A percentile compares a stretch with the other conserved stretches of the same genome.
Conservation (phyloP, 352 stramenopile species). For the Phytopythium helicoides region DNA sequence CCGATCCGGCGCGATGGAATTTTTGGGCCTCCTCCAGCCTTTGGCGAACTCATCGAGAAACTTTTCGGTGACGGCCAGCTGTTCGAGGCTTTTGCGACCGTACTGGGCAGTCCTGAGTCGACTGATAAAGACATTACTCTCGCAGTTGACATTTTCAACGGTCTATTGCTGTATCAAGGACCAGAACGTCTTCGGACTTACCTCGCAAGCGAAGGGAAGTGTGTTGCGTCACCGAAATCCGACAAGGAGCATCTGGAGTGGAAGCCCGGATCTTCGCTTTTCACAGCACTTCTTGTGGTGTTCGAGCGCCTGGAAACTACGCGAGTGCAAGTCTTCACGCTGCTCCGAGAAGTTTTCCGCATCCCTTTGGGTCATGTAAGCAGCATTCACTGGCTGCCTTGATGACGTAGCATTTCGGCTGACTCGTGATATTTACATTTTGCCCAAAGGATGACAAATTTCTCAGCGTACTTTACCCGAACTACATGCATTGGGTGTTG, state of each 20-base stretch:
- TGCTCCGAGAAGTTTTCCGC: slow-evolving; percentile 74
- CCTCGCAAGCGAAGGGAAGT: slow-evolving; percentile 69
- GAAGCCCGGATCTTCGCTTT: slow-evolving; percentile 64
- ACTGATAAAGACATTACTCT: slow-evolving; percentile 43
- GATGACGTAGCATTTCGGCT: too few species aligned
- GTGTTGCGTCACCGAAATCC: slow-evolving; percentile 47
- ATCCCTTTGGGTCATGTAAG: slow-evolving; percentile 64
- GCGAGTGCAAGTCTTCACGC: slow-evolving; percentile 61
- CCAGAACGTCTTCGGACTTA: slow-evolving; percentile 64
- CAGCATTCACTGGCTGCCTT: too few species aligned
- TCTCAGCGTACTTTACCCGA: slow-evolving; percentile 81
- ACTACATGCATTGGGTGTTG: slow-evolving; percentile 86
- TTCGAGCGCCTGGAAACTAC: slow-evolving; percentile 66
- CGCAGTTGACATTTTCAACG: slow-evolving; percentile 66
- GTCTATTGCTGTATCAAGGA: slow-evolving; percentile 67
- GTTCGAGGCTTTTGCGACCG: slow-evolving; percentile 49
- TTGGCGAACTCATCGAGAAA: slow-evolving; percentile 59
- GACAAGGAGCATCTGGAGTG: slow-evolving; percentile 68
- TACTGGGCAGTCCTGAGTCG: slow-evolving; percentile 49
- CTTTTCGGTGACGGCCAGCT: slow-evolving; percentile 64
- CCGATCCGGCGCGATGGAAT: slow-evolving; percentile 34
- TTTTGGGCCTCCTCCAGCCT: slow-evolving; percentile 52
- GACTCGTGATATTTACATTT: too few species aligned
- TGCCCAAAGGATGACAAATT: slow-evolving; percentile 78
- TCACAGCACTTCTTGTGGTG: slow-evolving; percentile 63